Evolutionary conservation across 805 yeast species (phyloP), one percentile per base, ranked within the genome.

Genomic region (Candida vaughaniae): DNA sequence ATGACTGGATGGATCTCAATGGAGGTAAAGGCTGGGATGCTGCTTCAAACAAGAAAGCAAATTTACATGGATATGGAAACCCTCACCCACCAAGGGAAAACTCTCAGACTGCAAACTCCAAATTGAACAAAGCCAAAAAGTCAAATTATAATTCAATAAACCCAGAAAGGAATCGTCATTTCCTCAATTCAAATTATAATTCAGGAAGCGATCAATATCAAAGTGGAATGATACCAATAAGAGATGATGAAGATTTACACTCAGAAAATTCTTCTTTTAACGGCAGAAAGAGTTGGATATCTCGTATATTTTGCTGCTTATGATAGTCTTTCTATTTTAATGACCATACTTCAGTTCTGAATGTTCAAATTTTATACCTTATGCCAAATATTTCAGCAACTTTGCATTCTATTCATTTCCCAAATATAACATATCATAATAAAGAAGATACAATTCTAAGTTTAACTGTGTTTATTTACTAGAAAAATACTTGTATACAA

Each of bases 1-100:
- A 82, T 52, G 95, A 85, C 54, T 84, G 95, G 95, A 77, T 82
- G 80, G 80, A 75, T 49, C 71, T 85, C 48, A 85, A 85, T 54
- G 78, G 79, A 35, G 93, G 93, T 32, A 75, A 76, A 55, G 93
- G 93, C 12, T 85, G 93, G 93, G 88, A 84, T 55, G 74, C 85
- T 52, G 56, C 71, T 42, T 75, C 82, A 42, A 85, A 85, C 56
- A 83, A 81, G 57, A 82, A 86, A 55, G 87, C 86, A 31, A 85
- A 85, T 60, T 62, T 85, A 46, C 88, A 85, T 56, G 95, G 95
- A 4, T 85, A 85, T 55, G 93, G 93, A 18, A 78, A 80, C 55
- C 84, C 85, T 35, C 77, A 69, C 43, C 83, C 83, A 29, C 77
- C 78, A 29, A 66, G 58, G 41, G 23, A 20, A 7, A 20, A 20